Evolutionary conservation across 2,329 filamentous ascomycete species (phyloP).

Genomic region (Colletotrichum gloeosporioides): DNA sequence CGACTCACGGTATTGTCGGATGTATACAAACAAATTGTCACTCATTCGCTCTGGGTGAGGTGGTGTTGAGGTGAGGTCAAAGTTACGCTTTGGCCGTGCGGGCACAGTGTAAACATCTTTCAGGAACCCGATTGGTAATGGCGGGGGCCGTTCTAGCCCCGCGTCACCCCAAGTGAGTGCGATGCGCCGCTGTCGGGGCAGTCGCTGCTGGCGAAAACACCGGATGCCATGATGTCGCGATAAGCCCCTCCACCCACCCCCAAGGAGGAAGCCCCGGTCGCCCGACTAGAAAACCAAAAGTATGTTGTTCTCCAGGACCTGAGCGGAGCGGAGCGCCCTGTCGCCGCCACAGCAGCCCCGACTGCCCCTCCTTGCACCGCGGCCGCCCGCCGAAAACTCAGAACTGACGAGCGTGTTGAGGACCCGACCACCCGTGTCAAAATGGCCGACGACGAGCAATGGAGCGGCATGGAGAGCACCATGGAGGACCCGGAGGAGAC

Average conservation of each 20-base stretch:
- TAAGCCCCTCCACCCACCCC: not conserved
- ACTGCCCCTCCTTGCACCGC: conserved; percentile 1
- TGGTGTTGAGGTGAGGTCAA: not conserved
- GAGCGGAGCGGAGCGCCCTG: not conserved
- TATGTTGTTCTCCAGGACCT: not conserved
- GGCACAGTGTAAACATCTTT: not conserved
- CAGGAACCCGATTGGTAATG: not conserved
- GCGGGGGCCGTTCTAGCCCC: not conserved
- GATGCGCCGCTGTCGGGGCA: not conserved
- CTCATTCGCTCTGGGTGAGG: not conserved
- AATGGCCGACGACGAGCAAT: conserved; percentile 47
- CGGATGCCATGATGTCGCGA: not conserved
- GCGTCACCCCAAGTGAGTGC: not conserved
- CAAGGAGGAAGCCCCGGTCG: not conserved
- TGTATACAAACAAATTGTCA: not conserved
- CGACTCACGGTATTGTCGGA: not conserved
- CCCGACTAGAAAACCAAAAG: not conserved
- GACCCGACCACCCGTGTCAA: not conserved
- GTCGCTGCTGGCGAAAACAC: not conserved
- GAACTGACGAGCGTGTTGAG: not conserved
- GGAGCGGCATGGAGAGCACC: conserved; percentile 68
- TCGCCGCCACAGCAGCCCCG: not conserved
- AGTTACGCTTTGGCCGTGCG: not conserved
- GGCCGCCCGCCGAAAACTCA: not conserved
- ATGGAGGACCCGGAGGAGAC: conserved; percentile 81